Conservation (phyloP, 2,329 filamentous ascomycete genomes). For the Dothiorella sarmentorum region DNA sequence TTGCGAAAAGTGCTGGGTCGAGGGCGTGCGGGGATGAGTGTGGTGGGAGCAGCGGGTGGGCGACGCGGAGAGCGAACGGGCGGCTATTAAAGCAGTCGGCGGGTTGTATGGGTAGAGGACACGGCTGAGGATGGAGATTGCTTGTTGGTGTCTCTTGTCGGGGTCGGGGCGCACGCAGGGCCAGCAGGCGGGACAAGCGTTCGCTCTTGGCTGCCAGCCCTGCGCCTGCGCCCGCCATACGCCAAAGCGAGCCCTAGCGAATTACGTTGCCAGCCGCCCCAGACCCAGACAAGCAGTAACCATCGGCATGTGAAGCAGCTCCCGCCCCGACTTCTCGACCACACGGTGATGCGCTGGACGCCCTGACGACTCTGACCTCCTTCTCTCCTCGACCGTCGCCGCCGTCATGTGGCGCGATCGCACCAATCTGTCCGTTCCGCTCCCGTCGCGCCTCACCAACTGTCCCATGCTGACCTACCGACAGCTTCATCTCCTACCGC, state of each 20-base stretch:
- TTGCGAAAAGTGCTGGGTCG: neutral
- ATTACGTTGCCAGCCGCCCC: slow-evolving; percentile 9
- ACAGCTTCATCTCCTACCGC: slow-evolving; percentile 95
- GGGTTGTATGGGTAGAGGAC: slow-evolving; percentile 14
- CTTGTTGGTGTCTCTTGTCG: slow-evolving; percentile 13
- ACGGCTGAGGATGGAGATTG: slow-evolving; percentile 15
- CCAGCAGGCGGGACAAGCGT: slow-evolving; percentile 15
- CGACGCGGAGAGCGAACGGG: neutral
- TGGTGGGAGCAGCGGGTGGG: neutral
- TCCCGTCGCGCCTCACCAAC: slow-evolving; percentile 17
- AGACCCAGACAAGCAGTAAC: neutral
- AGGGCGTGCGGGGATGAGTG: neutral
- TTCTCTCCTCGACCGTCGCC: slow-evolving; percentile 28
- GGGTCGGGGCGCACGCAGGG: slow-evolving; percentile 5
- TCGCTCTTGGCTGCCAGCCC: slow-evolving; percentile 15
- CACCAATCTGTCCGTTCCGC: slow-evolving; percentile 79
- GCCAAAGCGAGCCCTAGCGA: neutral
- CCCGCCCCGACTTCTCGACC: slow-evolving; percentile 4
- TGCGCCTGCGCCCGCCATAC: slow-evolving; percentile 9
- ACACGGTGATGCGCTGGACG: slow-evolving; percentile 14
- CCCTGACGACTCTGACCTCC: slow-evolving; percentile 30
- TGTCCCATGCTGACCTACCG: slow-evolving; percentile 34
- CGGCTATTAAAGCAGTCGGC: slow-evolving; percentile 8
- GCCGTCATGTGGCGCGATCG: slow-evolving; percentile 90
- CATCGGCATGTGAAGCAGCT: slow-evolving; percentile 15